Percentiles rank a stretch among this genome's conserved stretches.
phyloP scores from a whole-genome alignment of 2,329 filamentous ascomycete species.

The Nigrospora sphaerica region DNA sequence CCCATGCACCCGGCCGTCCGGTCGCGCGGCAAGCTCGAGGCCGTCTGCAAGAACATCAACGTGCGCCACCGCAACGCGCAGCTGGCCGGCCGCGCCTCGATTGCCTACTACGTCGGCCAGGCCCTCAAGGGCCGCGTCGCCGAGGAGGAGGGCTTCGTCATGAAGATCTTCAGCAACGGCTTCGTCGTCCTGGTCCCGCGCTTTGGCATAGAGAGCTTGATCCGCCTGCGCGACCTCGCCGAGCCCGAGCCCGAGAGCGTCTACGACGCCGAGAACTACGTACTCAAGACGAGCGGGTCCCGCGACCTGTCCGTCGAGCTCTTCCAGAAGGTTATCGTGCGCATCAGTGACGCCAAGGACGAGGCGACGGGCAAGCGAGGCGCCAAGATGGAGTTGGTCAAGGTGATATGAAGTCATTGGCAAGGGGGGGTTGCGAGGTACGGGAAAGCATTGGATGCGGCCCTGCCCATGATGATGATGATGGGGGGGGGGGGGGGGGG shows the following conservation, averaged over 20 bases:
- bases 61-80: conserved; percentile 95
- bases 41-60: conserved; percentile 97
- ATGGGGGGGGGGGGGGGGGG: no score
- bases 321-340: conserved; percentile 86
- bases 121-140: conserved; percentile 71
- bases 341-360: conserved; percentile 88
- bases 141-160: conserved; percentile 89
- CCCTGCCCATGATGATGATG: no score
- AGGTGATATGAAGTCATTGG: neutral
- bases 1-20: conserved; percentile 73
- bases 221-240: conserved; percentile 76
- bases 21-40: conserved; percentile 78
- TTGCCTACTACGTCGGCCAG: conserved; percentile 97
- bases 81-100: conserved; percentile 85
- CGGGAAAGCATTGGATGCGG: no score
- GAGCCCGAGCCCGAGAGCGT: conserved; percentile 70
- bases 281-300: conserved; percentile 54
- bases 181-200: conserved; percentile 93
- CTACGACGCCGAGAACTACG: conserved; percentile 83
- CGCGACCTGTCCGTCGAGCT: conserved; percentile 62
- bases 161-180: conserved; percentile 96
- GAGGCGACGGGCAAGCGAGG: conserved; percentile 94
- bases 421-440: no score
- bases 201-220: conserved; percentile 91
- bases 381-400: conserved; percentile 66